These are phyloP conservation scores for Phyllostachys edulis DNA, from an alignment of 176 grass and related monocot species.

Conservation along the genomic window DNA sequence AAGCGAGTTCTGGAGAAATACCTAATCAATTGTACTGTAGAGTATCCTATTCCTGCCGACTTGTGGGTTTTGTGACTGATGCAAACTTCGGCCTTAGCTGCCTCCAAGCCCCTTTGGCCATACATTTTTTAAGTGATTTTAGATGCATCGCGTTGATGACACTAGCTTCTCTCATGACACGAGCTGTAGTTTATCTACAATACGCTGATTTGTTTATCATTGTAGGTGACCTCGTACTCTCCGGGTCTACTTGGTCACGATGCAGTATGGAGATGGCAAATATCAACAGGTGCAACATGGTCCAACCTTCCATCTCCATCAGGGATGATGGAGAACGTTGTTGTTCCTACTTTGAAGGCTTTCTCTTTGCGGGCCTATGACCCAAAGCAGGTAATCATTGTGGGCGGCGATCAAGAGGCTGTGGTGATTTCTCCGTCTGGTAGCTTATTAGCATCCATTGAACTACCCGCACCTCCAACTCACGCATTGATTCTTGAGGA, in stretches of 20 bases:
- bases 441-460: slow-evolving; percentile 63
- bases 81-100: background rate
- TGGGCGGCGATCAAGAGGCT: slow-evolving; percentile 75
- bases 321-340: slow-evolving; percentile 82
- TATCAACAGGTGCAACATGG: slow-evolving; percentile 87
- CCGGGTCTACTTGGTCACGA: slow-evolving; percentile 71
- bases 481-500: slow-evolving; percentile 72
- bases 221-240: slow-evolving; percentile 82
- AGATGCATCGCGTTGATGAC: background rate
- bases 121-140: background rate
- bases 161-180: background rate
- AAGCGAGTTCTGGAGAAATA: background rate
- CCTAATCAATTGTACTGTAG: background rate
- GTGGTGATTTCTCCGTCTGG: slow-evolving; percentile 77
- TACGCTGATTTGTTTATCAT: slow-evolving; percentile 8
- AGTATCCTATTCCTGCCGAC: background rate
- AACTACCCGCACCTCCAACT: slow-evolving; percentile 70
- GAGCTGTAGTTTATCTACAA: background rate
- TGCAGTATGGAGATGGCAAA: slow-evolving; percentile 90
- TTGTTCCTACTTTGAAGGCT: slow-evolving; percentile 87
- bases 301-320: slow-evolving; percentile 89
- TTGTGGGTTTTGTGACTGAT: background rate
- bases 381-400: slow-evolving; percentile 68
- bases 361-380: slow-evolving; percentile 57
- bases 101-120: background rate